Percentiles rank a stretch among this genome's conserved stretches.
phyloP scores from a whole-genome alignment of 345 rosid species.

The Lenwebbia sp. region DNA sequence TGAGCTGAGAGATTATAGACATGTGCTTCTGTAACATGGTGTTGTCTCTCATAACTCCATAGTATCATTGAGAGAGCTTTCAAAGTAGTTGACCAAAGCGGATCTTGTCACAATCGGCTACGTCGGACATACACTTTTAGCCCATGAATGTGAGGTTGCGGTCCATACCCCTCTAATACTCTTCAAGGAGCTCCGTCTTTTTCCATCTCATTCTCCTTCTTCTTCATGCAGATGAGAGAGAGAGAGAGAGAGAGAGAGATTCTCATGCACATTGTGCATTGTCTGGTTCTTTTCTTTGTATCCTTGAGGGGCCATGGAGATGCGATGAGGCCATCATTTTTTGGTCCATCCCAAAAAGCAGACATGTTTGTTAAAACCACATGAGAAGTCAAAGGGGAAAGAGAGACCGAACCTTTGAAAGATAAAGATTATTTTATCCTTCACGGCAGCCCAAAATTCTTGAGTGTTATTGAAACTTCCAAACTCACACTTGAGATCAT shows the following conservation, averaged over 20 bases:
- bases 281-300: background rate
- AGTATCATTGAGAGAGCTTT: background rate
- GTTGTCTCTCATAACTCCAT: background rate
- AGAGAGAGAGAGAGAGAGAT: background rate
- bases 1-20: background rate
- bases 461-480: no score
- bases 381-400: slow-evolving; percentile 1
- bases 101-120: background rate
- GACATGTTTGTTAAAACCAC: background rate
- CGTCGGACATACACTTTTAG: background rate
- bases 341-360: background rate
- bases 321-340: background rate
- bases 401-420: slow-evolving; percentile 3
- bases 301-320: background rate
- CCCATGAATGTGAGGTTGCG: background rate
- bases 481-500: no score
- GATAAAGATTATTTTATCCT: no score
- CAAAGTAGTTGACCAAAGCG: background rate
- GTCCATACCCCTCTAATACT: background rate
- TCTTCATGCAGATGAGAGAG: background rate
- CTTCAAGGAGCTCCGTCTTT: background rate
- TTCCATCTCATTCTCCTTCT: background rate
- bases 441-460: no score
- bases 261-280: background rate
- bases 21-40: background rate